Evolutionary conservation across 768 basidiomycete genomes (phyloP).

Genomic region (Candolleomyces aberdarensis): DNA sequence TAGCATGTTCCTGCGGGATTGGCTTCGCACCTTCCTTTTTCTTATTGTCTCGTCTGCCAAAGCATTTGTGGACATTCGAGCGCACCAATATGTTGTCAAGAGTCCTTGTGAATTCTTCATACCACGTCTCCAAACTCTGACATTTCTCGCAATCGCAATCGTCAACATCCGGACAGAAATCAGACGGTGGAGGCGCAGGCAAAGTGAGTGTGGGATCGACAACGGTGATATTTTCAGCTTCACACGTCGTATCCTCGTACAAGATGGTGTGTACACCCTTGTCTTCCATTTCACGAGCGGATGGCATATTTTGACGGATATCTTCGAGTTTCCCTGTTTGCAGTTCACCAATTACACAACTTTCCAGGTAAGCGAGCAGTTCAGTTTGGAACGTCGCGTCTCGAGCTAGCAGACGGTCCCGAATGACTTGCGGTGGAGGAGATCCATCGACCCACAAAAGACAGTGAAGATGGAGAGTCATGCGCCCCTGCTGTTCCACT

Average conservation of each 20-base stretch:
- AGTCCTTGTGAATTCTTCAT: not conserved
- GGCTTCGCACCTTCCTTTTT: not conserved
- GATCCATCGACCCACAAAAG: conserved; percentile 4
- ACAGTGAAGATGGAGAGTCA: conserved; percentile 9
- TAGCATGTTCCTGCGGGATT: not conserved
- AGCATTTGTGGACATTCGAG: not conserved
- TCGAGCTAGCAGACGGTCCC: not conserved
- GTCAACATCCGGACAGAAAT: not conserved
- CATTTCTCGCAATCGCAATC: not conserved
- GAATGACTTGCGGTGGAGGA: not conserved
- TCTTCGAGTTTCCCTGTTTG: conserved; percentile 11
- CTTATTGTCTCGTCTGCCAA: not conserved
- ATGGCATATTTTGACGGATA: not conserved
- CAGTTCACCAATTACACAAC: conserved; percentile 9
- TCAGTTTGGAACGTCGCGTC: not conserved
- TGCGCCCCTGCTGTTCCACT: conserved; percentile 20
- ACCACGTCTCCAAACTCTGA: not conserved
- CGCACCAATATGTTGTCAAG: not conserved
- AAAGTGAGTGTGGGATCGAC: no score
- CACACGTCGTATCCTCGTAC: no score
- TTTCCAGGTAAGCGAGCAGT: no score
- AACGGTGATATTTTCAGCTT: no score
- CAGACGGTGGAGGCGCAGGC: no score
- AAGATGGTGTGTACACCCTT: not conserved
- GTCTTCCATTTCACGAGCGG: no score